Evolutionary conservation across 495 filamentous ascomycete species (phyloP).

Genomic region (Aspergillus olivimuriae): DNA sequence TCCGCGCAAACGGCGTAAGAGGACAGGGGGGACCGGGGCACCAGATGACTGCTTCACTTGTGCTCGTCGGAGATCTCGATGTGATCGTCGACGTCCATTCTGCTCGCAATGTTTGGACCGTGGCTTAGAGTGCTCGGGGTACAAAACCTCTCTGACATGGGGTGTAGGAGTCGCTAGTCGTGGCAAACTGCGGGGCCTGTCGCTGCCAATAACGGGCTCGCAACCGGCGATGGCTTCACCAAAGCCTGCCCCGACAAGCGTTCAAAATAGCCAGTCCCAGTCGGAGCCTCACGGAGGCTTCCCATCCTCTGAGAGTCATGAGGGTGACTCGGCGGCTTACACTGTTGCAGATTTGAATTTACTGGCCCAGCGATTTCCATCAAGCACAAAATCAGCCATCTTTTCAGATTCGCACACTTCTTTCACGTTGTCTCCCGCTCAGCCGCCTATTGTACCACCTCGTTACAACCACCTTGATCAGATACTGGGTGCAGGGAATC

Average conservation of each 20-base stretch:
- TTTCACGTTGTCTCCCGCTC: no score
- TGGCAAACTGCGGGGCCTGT: conserved; percentile 86
- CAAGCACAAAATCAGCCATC: no score
- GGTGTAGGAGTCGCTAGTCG: conserved; percentile 94
- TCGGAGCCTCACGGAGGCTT: no score
- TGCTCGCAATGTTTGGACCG: conserved; percentile 90
- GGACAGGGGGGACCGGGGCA: conserved; percentile 83
- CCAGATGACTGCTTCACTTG: conserved; percentile 96
- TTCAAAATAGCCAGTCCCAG: neutral
- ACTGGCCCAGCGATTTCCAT: no score
- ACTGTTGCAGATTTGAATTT: no score
- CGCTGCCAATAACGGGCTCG: conserved; percentile 63
- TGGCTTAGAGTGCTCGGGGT: conserved; percentile 91
- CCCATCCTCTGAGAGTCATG: no score
- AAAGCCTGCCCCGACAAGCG: conserved; percentile 5
- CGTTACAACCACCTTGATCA: no score
- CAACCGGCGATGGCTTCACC: conserved; percentile 13
- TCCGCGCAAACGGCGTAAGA: conserved; percentile 74
- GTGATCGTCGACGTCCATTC: conserved; percentile 89
- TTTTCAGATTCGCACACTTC: no score
- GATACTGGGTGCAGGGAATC: no score
- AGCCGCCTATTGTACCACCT: no score
- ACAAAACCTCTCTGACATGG: conserved; percentile 97
- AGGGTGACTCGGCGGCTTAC: no score
- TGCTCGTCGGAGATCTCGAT: conserved; percentile 71